A percentile compares a stretch with the other conserved stretches of the same genome.
Evolutionary conservation across 1,139 yeast species (phyloP).

Genomic region (Yamadazyma diddensiae): DNA sequence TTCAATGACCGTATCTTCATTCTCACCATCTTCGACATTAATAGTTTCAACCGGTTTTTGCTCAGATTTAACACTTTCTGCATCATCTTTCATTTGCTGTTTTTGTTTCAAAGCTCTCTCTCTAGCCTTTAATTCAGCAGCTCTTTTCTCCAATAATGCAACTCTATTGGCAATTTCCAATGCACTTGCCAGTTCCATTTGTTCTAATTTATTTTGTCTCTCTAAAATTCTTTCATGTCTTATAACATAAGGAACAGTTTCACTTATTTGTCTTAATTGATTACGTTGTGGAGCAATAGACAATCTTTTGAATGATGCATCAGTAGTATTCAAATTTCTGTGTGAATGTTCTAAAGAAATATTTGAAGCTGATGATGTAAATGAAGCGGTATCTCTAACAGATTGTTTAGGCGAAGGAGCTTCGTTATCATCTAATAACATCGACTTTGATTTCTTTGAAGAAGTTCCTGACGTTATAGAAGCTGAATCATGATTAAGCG

Average conservation of each 20-base stretch:
- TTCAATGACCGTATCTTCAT: background rate
- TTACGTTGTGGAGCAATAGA: constrained; percentile 62
- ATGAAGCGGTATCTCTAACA: constrained; percentile 23
- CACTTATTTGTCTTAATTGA: constrained; percentile 73
- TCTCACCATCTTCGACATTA: constrained; percentile 1
- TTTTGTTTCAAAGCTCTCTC: constrained; percentile 52
- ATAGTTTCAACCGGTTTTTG: background rate
- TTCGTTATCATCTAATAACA: constrained; percentile 35
- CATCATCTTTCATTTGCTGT: constrained; percentile 19
- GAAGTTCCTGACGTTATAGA: constrained; percentile 25
- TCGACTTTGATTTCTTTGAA: constrained; percentile 25
- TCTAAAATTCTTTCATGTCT: constrained; percentile 73
- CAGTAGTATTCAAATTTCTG: constrained; percentile 31
- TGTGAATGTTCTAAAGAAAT: constrained; percentile 22
- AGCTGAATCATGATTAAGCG: constrained; percentile 14
- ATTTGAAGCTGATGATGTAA: constrained; percentile 32
- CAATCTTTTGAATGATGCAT: constrained; percentile 52
- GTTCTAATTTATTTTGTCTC: constrained; percentile 75
- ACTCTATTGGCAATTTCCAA: constrained; percentile 69
- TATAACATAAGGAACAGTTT: constrained; percentile 76
- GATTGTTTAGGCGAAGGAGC: constrained; percentile 28
- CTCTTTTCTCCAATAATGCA: constrained; percentile 72
- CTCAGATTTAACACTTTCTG: background rate
- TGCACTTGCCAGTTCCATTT: constrained; percentile 74
- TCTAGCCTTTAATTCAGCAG: constrained; percentile 66